Base-by-base conservation (phyloP, 2,329 filamentous ascomycete species). In the Fusarium sp. region DNA sequence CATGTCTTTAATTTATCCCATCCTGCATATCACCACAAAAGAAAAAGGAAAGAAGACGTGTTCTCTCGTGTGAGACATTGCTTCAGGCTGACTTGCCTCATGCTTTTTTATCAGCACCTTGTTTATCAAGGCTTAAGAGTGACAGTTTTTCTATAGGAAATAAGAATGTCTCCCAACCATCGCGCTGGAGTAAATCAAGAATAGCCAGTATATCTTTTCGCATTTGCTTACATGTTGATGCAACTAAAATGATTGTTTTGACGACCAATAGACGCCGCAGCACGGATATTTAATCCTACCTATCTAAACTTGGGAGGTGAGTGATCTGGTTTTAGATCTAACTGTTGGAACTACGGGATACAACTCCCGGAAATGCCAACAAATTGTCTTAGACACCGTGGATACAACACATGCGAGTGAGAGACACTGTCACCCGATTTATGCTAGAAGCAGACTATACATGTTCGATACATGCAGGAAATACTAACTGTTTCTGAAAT, bases 171-270 rank as follows among this genome's bases (percentile, higher is more conserved):
- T 67, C 47, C 22, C 47, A 62, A 22, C 33, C 43, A 52, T 43
- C 19, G 43, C 41, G 32, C 66, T 69, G 67, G 32, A 13, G 52
- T 59, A 13, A 9, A 67, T 52, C 4, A 40, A 69, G 56, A 33
- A 33, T 63, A 67, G 62, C 22, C 47, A 25, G 8, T 22, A 8
- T 30, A 30, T 45, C 49, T 47, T 52, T 56, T 68, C 52, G 14
- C 52, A 49, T 62, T 33, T 45, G 37, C 57, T 51, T 45, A 57
- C 45, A 37, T 50, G 40, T 46, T 35, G 52, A 54, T 46, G 48
- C 45, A 32, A 54, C 51, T 32, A 23, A 19, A 50, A 50, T 30
- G 25, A 30, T 65, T 65, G 48, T 61, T 60, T 65, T 65, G 60
- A 51, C 30, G 20, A 46, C 27, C 43, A 41, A 43, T 35, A 27